Conservation (phyloP, 2,329 filamentous ascomycete genomes). For the Teratosphaeriaceae sp. region DNA sequence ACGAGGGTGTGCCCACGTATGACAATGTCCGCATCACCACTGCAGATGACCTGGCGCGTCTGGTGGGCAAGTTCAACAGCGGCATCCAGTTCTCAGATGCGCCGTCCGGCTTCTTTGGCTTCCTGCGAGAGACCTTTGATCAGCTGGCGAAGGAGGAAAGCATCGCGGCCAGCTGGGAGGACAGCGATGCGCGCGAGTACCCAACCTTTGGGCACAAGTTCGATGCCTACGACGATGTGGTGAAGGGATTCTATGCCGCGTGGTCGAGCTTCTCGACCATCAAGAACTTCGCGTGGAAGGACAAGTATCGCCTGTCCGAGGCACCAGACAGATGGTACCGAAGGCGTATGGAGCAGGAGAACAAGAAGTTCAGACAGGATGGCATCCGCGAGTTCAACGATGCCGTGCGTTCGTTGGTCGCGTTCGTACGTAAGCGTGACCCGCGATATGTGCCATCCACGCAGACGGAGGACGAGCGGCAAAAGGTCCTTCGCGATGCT, state of each 20-base stretch:
- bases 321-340: constrained; percentile 79
- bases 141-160: constrained; percentile 75
- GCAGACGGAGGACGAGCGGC: constrained; percentile 73
- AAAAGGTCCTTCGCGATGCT: constrained; percentile 68
- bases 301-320: constrained; percentile 74
- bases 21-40: constrained; percentile 70
- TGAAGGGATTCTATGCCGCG: constrained; percentile 70
- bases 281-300: constrained; percentile 86
- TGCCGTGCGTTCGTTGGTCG: constrained; percentile 75
- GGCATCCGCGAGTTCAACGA: constrained; percentile 87
- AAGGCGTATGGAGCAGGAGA: constrained; percentile 91
- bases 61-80: constrained; percentile 75
- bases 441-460: constrained; percentile 72
- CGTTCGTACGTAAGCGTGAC: constrained; percentile 86
- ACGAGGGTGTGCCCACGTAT: constrained; percentile 53
- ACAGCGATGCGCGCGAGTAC: constrained; percentile 57
- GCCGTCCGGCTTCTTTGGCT: constrained; percentile 77
- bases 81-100: constrained; percentile 74
- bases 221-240: constrained; percentile 68
- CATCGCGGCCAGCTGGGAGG: constrained; percentile 64
- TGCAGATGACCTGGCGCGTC: constrained; percentile 66
- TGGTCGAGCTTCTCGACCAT: constrained; percentile 79
- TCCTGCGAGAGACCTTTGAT: constrained; percentile 68
- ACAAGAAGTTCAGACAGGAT: constrained; percentile 75
- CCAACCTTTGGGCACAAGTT: constrained; percentile 75